phyloP scores from a whole-genome alignment of 306 rosid genomes.

The Rosa persica region DNA sequence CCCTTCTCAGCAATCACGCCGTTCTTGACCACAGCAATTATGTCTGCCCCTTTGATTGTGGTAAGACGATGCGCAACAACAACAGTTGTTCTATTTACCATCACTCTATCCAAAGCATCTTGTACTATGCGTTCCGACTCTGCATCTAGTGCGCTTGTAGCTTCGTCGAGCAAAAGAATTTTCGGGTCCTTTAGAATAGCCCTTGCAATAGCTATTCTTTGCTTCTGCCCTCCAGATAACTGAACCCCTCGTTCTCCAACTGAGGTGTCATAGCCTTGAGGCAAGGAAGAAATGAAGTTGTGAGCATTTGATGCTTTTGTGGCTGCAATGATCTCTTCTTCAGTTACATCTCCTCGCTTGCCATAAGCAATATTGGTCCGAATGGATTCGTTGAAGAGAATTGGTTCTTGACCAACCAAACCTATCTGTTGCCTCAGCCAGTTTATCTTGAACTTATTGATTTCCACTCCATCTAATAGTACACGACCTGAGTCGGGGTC shows the following conservation, averaged over 20 bases:
- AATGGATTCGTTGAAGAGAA: constrained; percentile 81
- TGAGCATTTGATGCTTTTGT: constrained; percentile 75
- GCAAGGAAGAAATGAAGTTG: constrained; percentile 62
- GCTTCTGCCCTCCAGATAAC: constrained; percentile 91
- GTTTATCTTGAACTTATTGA: constrained; percentile 47
- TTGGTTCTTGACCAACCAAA: constrained; percentile 88
- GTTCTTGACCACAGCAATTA: constrained; percentile 71
- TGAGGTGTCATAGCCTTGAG: constrained; percentile 60
- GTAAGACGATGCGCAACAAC: constrained; percentile 85
- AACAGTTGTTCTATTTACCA: constrained; percentile 72
- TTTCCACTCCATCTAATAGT: constrained; percentile 59
- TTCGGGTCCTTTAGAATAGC: constrained; percentile 77
- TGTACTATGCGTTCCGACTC: constrained; percentile 83
- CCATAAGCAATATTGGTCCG: constrained; percentile 79
- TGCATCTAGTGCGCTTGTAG: constrained; percentile 89
- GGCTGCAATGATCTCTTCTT: constrained; percentile 74
- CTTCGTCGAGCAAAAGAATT: constrained; percentile 87
- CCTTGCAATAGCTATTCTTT: constrained; percentile 83
- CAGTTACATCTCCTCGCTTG: constrained; percentile 48
- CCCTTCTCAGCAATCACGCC: constrained; percentile 80
- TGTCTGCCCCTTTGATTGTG: constrained; percentile 73
- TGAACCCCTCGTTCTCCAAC: constrained; percentile 93
- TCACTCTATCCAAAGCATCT: constrained; percentile 78
- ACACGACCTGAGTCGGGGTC: constrained; percentile 61
- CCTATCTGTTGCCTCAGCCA: constrained; percentile 94